A percentile compares a stretch with the other conserved stretches of the same genome.
These are phyloP conservation scores for Fusarium humuli DNA, from an alignment of 2,329 filamentous ascomycete genomes.

Conservation along the genomic window DNA sequence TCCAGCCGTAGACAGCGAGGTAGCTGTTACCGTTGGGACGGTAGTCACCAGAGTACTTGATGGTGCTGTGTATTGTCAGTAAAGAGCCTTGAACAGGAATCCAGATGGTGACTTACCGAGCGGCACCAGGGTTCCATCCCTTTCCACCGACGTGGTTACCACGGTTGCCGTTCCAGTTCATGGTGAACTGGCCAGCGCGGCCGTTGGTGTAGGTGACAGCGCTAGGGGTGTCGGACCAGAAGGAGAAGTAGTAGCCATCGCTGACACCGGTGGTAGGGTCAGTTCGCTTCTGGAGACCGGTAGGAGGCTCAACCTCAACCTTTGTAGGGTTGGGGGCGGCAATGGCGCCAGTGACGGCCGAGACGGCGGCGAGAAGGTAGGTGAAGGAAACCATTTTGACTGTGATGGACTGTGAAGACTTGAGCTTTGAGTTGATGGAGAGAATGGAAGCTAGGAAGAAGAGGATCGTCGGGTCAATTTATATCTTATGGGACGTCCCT, in stretches of 20 bases:
- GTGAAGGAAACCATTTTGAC: constrained; percentile 42
- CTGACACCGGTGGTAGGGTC: constrained; percentile 52
- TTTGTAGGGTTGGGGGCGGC: constrained; percentile 35
- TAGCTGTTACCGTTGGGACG: constrained; percentile 53
- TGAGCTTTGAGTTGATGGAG: background rate
- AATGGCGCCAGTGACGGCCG: constrained; percentile 34
- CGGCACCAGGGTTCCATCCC: constrained; percentile 42
- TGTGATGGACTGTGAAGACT: background rate
- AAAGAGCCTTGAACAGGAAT: background rate
- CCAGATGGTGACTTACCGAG: constrained; percentile 51
- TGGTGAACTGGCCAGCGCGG: constrained; percentile 57
- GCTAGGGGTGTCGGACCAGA: constrained; percentile 60
- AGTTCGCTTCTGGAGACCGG: constrained; percentile 43
- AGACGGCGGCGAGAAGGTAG: constrained; percentile 38
- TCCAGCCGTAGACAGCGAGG: constrained; percentile 56
- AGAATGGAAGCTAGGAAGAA: background rate
- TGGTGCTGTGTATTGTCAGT: constrained; percentile 29
- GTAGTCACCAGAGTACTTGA: constrained; percentile 49
- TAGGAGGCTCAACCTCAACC: constrained; percentile 39
- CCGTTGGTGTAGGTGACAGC: constrained; percentile 60
- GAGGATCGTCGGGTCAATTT: constrained; percentile 16
- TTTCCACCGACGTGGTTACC: constrained; percentile 47
- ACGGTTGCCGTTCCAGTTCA: constrained; percentile 53
- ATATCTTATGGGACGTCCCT: constrained; percentile 5
- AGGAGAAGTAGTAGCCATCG: constrained; percentile 60